Conservation (phyloP, 805 yeast species). For the Starmerella cellae region DNA sequence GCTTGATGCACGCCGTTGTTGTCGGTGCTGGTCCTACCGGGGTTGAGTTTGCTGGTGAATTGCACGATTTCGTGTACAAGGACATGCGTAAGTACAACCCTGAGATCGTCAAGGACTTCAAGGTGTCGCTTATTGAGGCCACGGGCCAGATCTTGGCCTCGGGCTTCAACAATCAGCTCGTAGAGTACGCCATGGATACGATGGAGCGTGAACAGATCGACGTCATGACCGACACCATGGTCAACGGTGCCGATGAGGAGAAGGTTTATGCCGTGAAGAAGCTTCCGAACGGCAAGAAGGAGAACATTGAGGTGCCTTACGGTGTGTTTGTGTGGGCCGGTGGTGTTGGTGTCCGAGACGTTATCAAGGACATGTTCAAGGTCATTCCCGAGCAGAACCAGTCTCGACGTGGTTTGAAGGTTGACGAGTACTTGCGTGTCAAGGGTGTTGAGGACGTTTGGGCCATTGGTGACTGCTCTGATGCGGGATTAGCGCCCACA, state of each 20-base stretch:
- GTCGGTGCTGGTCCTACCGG: slow-evolving; percentile 99
- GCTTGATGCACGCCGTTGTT: slow-evolving; percentile 70
- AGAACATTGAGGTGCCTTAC: slow-evolving; percentile 57
- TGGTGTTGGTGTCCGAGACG: slow-evolving; percentile 80
- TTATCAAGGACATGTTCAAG: slow-evolving; percentile 52
- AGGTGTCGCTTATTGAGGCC: slow-evolving; percentile 80
- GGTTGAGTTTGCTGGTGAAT: slow-evolving; percentile 93
- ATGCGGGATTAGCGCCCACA: slow-evolving; percentile 82
- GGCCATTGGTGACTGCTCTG: slow-evolving; percentile 91
- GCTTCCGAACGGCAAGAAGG: slow-evolving; percentile 51
- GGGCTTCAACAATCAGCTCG: slow-evolving; percentile 31
- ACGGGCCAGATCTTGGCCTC: slow-evolving; percentile 67
- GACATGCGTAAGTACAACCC: slow-evolving; percentile 86
- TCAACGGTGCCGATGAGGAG: slow-evolving; percentile 65
- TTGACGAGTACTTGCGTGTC: slow-evolving; percentile 68
- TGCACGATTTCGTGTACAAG: slow-evolving; percentile 86
- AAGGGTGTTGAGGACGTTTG: slow-evolving; percentile 73
- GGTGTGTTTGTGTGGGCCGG: slow-evolving; percentile 96
- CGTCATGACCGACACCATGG: slow-evolving; percentile 74
- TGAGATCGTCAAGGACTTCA: slow-evolving; percentile 63
- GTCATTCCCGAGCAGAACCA: slow-evolving; percentile 52
- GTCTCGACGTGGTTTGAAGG: slow-evolving; percentile 77
- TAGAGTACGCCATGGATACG: slow-evolving; percentile 63
- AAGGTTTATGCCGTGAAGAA: slow-evolving; percentile 59
- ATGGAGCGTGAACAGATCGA: slow-evolving; percentile 57